phyloP scores from a whole-genome alignment of 768 basidiomycete species.

The Hericium coralloides region DNA sequence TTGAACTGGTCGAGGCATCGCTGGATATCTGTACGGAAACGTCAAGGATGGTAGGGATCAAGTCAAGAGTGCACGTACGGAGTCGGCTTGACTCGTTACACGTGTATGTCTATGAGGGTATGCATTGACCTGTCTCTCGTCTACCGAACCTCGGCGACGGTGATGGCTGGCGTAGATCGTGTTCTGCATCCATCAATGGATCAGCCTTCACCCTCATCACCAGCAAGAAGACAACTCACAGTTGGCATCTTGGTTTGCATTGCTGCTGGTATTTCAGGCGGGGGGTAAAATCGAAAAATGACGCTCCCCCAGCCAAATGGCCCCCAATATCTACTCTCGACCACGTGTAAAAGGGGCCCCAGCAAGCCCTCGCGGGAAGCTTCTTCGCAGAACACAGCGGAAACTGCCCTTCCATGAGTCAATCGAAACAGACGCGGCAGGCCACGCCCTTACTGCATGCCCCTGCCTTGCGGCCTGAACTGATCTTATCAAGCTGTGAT shows the following conservation, averaged over 20 bases:
- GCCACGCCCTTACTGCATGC: conserved; percentile 12
- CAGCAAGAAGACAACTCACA: background rate
- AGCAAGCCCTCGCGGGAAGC: background rate
- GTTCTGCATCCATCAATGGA: background rate
- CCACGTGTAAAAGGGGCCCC: conserved; percentile 1
- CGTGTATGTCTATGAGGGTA: conserved; percentile 2
- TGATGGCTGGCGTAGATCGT: background rate
- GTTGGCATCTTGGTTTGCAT: background rate
- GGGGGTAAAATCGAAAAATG: background rate
- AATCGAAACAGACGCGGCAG: background rate
- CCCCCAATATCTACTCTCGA: background rate
- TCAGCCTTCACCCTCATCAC: background rate
- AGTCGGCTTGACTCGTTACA: conserved; percentile 11
- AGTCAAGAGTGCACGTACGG: conserved; percentile 4
- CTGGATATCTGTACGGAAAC: conserved; percentile 6
- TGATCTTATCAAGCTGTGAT: conserved; percentile 7
- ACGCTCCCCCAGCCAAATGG: background rate
- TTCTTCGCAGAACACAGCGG: background rate
- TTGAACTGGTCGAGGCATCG: conserved; percentile 10
- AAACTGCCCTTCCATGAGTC: conserved; percentile 1
- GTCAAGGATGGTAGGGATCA: background rate
- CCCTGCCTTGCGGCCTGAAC: conserved; percentile 2
- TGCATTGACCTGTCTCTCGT: conserved; percentile 5
- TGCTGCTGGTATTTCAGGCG: background rate
- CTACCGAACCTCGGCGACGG: conserved; percentile 6